Percentiles rank a stretch among this genome's conserved stretches.
phyloP scores from a whole-genome alignment of 768 basidiomycete species.

The Hemileccinum impolitum region DNA sequence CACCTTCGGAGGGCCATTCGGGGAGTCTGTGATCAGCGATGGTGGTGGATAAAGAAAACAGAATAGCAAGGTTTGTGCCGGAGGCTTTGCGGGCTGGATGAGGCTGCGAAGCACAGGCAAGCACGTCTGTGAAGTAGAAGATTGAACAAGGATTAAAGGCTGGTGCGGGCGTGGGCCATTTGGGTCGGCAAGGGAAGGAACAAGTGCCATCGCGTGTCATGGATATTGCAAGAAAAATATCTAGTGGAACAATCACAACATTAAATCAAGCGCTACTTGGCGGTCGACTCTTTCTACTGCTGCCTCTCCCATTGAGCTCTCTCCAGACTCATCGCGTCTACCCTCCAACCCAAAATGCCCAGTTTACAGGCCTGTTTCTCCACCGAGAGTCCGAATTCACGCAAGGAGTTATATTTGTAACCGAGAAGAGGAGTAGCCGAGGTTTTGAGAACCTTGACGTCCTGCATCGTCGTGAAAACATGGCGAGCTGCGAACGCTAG shows the following conservation, averaged over 20 bases:
- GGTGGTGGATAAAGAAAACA: constrained; percentile 56
- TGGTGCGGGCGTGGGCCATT: constrained; percentile 29
- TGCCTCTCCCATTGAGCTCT: constrained; percentile 45
- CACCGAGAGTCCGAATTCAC: constrained; percentile 46
- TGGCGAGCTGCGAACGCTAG: constrained; percentile 54
- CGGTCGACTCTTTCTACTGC: constrained; percentile 9
- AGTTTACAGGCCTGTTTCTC: constrained; percentile 42
- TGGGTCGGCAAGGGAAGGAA: constrained; percentile 25
- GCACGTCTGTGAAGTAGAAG: constrained; percentile 54
- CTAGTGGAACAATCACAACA: background rate
- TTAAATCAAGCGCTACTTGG: constrained; percentile 6
- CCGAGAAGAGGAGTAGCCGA: constrained; percentile 48
- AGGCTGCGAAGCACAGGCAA: constrained; percentile 53
- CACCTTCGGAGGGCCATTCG: constrained; percentile 29
- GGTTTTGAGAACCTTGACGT: constrained; percentile 45
- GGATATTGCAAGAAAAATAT: too few relatives aligned
- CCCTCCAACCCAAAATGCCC: constrained; percentile 60
- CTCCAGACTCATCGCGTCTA: constrained; percentile 41
- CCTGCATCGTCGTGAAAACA: constrained; percentile 47
- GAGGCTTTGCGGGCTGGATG: constrained; percentile 28
- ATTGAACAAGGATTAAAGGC: constrained; percentile 55
- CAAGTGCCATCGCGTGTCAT: constrained; percentile 21
- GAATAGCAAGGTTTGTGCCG: constrained; percentile 42
- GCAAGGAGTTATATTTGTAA: constrained; percentile 47
- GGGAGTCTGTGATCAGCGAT: constrained; percentile 34